Percentiles rank a stretch among this genome's conserved stretches.
phyloP scores from a whole-genome alignment of 768 basidiomycete genomes.

The Leccinum truebloodii region DNA sequence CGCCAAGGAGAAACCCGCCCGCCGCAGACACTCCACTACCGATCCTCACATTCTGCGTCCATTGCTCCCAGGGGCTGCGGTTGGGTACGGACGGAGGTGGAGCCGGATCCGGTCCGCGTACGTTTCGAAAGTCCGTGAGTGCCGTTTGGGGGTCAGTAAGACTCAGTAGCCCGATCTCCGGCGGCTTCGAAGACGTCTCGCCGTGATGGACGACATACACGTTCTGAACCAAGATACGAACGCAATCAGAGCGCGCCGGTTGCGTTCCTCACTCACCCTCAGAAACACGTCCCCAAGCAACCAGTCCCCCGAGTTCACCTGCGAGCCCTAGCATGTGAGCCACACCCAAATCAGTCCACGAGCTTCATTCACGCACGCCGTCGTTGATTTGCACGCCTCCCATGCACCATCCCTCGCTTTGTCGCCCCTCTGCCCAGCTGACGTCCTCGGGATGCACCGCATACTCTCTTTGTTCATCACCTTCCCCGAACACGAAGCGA shows the following conservation, averaged over 20 bases:
- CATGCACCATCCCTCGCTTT: slow-evolving; percentile 50
- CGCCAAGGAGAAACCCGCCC: slow-evolving; percentile 41
- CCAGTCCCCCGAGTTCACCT: slow-evolving; percentile 62
- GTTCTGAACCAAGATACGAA: slow-evolving; percentile 38
- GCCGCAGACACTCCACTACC: slow-evolving; percentile 28
- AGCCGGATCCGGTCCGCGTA: slow-evolving; percentile 44
- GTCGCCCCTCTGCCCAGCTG: slow-evolving; percentile 46
- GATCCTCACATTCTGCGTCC: slow-evolving; percentile 19
- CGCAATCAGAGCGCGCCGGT: slow-evolving; percentile 4
- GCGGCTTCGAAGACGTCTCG: slow-evolving; percentile 39
- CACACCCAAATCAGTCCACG: background rate
- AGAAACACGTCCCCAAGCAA: slow-evolving; percentile 60
- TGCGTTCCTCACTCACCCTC: slow-evolving; percentile 37
- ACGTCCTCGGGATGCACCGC: slow-evolving; percentile 52
- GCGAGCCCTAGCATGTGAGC: slow-evolving; percentile 6
- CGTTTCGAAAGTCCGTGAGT: slow-evolving; percentile 39
- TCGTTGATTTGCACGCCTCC: slow-evolving; percentile 59
- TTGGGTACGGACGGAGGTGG: slow-evolving; percentile 22
- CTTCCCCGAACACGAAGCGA: slow-evolving; percentile 46
- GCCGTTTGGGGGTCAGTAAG: slow-evolving; percentile 42
- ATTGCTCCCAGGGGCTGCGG: slow-evolving; percentile 9
- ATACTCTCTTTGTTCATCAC: slow-evolving; percentile 37
- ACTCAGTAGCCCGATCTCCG: slow-evolving; percentile 46
- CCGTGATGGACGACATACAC: slow-evolving; percentile 53
- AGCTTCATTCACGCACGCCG: slow-evolving; percentile 33